Conservation (phyloP, 1,284 basidiomycete species). For the Heterobasidion annosum region DNA sequence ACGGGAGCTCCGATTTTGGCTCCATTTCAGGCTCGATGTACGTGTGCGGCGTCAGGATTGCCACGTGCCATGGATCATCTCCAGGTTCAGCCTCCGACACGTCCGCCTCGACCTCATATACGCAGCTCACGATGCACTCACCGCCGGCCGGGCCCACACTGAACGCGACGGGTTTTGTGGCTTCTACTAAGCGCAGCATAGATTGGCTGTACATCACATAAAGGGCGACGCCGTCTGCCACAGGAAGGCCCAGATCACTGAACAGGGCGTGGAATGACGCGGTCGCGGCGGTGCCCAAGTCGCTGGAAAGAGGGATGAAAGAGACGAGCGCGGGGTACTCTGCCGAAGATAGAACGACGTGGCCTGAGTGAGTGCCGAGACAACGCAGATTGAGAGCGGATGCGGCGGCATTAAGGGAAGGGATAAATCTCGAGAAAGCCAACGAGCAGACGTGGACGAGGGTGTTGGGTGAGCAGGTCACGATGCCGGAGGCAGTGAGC, state of each 20-base stretch:
- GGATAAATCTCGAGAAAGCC: conserved; percentile 1
- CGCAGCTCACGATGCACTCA: conserved; percentile 21
- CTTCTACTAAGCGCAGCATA: neutral
- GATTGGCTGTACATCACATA: neutral
- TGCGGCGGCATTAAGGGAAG: conserved; percentile 3
- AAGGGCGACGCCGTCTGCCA: neutral
- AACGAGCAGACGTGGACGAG: conserved; percentile 9
- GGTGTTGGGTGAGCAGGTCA: conserved; percentile 5
- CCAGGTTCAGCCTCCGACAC: neutral
- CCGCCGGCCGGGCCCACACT: conserved; percentile 16
- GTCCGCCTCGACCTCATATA: conserved; percentile 12
- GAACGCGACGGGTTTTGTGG: conserved; percentile 8
- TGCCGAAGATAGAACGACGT: conserved; percentile 3
- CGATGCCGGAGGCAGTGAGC: conserved; percentile 6
- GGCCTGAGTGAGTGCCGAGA: conserved; percentile 6
- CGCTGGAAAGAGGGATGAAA: neutral
- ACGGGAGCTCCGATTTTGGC: too few relatives aligned
- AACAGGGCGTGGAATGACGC: neutral
- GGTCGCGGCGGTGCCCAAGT: neutral
- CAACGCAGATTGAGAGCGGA: conserved; percentile 9
- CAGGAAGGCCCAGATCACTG: neutral
- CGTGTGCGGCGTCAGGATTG: too few relatives aligned
- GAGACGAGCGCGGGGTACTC: neutral
- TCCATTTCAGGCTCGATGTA: too few relatives aligned
- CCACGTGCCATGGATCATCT: neutral